Evolutionary conservation across 2,329 filamentous ascomycete species (phyloP).

Genomic region (Nakataea oryzae): DNA sequence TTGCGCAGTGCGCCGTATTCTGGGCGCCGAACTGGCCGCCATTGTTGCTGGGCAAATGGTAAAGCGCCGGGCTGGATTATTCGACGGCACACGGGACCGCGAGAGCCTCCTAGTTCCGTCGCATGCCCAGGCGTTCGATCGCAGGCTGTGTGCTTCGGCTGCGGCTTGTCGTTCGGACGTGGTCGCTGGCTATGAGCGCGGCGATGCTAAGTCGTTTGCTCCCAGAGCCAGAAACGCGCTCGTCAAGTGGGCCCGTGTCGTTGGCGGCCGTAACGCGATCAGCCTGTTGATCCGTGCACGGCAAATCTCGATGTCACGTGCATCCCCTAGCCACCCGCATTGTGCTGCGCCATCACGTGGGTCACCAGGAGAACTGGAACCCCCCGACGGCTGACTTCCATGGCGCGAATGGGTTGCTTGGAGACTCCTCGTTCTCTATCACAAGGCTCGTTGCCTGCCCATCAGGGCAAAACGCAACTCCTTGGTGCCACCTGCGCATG

Average conservation of each 20-base stretch:
- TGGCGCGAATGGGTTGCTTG: too few relatives aligned
- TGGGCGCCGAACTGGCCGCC: conserved; percentile 18
- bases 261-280: neutral
- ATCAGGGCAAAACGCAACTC: too few relatives aligned
- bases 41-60: conserved; percentile 6
- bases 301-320: neutral
- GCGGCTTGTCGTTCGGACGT: neutral
- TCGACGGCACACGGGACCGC: neutral
- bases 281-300: neutral
- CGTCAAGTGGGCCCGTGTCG: neutral
- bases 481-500: too few relatives aligned
- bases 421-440: too few relatives aligned
- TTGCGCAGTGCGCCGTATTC: conserved; percentile 35
- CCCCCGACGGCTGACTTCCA: too few relatives aligned
- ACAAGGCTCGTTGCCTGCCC: too few relatives aligned
- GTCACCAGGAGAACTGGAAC: too few relatives aligned
- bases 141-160: neutral
- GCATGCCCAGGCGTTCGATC: neutral
- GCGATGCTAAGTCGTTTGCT: neutral
- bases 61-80: neutral
- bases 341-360: too few relatives aligned
- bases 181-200: neutral
- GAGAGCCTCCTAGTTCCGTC: neutral
- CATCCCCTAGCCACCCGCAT: too few relatives aligned
- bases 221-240: neutral